Evolutionary conservation across 768 basidiomycete species (phyloP).

Genomic region (Pholiota molesta): DNA sequence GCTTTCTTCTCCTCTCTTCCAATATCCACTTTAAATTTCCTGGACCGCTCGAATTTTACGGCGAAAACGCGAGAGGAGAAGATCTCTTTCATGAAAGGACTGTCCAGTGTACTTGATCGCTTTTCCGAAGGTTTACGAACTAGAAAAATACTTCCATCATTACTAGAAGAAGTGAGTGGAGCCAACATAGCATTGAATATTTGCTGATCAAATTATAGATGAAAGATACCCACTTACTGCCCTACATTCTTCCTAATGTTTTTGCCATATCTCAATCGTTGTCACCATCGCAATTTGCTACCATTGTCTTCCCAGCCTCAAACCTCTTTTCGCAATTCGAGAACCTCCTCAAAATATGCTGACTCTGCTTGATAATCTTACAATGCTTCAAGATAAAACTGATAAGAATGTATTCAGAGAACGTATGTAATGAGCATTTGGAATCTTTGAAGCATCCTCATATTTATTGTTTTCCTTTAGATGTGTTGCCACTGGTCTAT

Average conservation of each 20-base stretch:
- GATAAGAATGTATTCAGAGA: conserved; percentile 85
- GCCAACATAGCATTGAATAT: not conserved
- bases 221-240: conserved; percentile 92
- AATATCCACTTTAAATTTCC: conserved; percentile 93
- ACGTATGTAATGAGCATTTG: conserved; percentile 54
- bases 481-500: conserved; percentile 95
- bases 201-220: conserved; percentile 48
- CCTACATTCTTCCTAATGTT: conserved; percentile 95
- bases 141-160: conserved; percentile 88
- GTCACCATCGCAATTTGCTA: conserved; percentile 79
- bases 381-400: conserved; percentile 87
- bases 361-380: conserved; percentile 87
- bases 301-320: conserved; percentile 84
- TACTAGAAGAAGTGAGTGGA: conserved; percentile 83
- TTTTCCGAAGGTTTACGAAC: conserved; percentile 88
- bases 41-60: conserved; percentile 94
- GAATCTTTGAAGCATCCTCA: not conserved
- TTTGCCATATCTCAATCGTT: conserved; percentile 85
- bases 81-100: conserved; percentile 92
- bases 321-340: conserved; percentile 86
- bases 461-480: conserved; percentile 40
- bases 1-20: conserved; percentile 95
- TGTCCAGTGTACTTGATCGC: conserved; percentile 74
- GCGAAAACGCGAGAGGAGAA: conserved; percentile 95
- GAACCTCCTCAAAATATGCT: conserved; percentile 99